These are phyloP conservation scores for Pseudoscleropodium purum DNA, from an alignment of 225 moss, liverwort and hornwort genomes.

Conservation along the genomic window DNA sequence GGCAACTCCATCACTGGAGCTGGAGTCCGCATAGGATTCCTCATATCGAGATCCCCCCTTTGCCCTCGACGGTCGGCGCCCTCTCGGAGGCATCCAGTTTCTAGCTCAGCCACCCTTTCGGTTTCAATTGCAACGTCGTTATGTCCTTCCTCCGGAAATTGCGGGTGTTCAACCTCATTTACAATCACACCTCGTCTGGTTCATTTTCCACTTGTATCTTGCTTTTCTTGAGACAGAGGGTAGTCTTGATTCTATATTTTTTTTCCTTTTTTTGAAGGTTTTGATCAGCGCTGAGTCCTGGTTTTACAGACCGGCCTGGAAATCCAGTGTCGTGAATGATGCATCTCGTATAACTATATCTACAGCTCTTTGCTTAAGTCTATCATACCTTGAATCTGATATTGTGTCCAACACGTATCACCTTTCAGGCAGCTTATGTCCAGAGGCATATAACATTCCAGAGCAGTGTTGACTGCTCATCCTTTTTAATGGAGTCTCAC, in stretches of 20 bases:
- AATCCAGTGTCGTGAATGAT: background rate
- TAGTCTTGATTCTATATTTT: background rate
- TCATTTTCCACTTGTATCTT: background rate
- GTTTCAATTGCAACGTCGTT: background rate
- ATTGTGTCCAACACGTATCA: background rate
- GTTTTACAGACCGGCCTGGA: background rate
- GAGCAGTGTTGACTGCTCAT: background rate
- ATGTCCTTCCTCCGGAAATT: background rate
- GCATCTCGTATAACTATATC: background rate
- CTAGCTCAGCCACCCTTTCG: background rate
- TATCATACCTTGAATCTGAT: background rate
- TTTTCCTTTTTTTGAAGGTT: background rate
- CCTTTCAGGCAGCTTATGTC: background rate
- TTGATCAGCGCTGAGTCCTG: background rate
- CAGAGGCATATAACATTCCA: background rate
- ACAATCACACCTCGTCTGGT: background rate
- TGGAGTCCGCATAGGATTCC: background rate
- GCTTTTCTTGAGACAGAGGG: background rate
- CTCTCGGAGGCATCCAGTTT: slow-evolving; percentile 31
- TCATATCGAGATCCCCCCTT: background rate
- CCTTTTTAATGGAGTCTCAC: background rate
- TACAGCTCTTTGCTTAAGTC: background rate
- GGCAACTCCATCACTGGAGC: background rate
- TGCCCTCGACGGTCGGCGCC: slow-evolving; percentile 16
- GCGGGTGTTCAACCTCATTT: background rate